A percentile compares a stretch with the other conserved stretches of the same genome.
Conservation (phyloP, 164 flowering plant genomes). For the Vitis riparia region DNA sequence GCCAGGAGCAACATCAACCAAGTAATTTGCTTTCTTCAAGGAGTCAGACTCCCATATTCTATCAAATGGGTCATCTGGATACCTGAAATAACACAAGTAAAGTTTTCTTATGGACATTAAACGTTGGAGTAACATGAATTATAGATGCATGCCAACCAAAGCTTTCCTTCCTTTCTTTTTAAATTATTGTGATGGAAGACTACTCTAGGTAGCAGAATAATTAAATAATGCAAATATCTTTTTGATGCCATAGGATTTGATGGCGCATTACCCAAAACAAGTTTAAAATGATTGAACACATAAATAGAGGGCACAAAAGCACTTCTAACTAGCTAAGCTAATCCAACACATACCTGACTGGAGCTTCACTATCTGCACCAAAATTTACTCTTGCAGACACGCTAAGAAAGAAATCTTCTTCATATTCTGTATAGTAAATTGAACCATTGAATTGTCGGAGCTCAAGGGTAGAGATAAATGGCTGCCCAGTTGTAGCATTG, state of each 20-base stretch:
- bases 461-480: conserved; percentile 97
- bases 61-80: conserved; percentile 97
- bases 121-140: not conserved
- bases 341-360: conserved; percentile 62
- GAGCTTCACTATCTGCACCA: conserved; percentile 79
- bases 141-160: not conserved
- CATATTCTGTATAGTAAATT: conserved; percentile 64
- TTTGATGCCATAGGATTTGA: not conserved
- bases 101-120: not conserved
- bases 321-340: not conserved
- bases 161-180: not conserved
- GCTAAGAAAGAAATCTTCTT: conserved; percentile 69
- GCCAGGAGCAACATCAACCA: conserved; percentile 94
- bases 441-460: conserved; percentile 96
- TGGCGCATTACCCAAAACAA: not conserved
- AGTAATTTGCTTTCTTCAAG: conserved; percentile 80
- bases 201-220: not conserved
- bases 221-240: not conserved
- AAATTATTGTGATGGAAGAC: not conserved
- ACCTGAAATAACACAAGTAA: conserved; percentile 50
- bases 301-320: not conserved
- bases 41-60: conserved; percentile 95
- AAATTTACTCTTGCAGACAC: conserved; percentile 96
- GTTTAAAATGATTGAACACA: not conserved
- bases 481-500: conserved; percentile 93